Evolutionary conservation across 2,329 filamentous ascomycete genomes (phyloP), one percentile per base, ranked within the genome.

Genomic region (Fusarium begoniae): DNA sequence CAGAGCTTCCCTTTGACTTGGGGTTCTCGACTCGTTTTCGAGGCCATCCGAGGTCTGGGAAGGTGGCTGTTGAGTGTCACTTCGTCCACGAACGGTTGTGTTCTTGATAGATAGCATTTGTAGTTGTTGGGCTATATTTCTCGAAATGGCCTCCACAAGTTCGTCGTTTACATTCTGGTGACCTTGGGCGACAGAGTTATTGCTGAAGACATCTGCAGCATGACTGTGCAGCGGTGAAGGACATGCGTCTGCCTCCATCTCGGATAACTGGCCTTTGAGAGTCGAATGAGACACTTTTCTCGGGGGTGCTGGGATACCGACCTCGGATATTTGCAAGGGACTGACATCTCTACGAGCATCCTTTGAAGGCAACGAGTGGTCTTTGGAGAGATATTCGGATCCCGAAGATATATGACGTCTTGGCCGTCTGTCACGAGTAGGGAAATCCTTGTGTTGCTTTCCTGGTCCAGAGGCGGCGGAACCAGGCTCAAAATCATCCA

Each of bases 101-200:
- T 67, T 62, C 37, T 72, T 75, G 10, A 84, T 61, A 8, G 81
- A 82, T 45, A 84, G 81, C 37, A 87, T 68, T 4, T 82, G 84
- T 51, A 83, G 73, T 60, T 88, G 86, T 63, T 88, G 85, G 11
- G 81, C 81, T 38, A 88, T 79, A 47, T 81, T 84, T 59, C 85
- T 83, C 26, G 83, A 83, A 47, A 87, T 84, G 9, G 85, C 83
- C 64, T 86, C 83, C 69, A 85, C 83, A 20, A 84, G 81, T 15
- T 80, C 79, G 22, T 83, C 80, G 62, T 87, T 84, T 28, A 81
- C 57, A 69, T 81, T 73, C 76, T 72, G 37, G 28, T 79, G 78
- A 45, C 81, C 82, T 22, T 80, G 76, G 13, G 70, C 75, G 22
- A 67, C 69, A 32, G 67, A 30, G 35, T 62, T 28, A 22, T 72